A percentile compares a stretch with the other conserved stretches of the same genome.
phyloP scores from a whole-genome alignment of 441 rosid genomes.

The Gossypium schwendimanii region DNA sequence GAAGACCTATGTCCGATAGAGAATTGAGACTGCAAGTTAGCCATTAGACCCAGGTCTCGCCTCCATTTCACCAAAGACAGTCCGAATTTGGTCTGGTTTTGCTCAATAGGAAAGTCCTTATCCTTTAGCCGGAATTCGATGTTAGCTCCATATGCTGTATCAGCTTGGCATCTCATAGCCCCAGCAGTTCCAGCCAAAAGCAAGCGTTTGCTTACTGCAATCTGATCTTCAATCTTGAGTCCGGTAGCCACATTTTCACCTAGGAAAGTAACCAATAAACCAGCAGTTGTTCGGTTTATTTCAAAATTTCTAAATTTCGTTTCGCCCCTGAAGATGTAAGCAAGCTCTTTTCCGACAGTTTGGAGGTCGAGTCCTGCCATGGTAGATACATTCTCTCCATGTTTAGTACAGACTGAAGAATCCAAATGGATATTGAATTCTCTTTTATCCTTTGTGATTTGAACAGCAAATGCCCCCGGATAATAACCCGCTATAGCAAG shows the following conservation, averaged over 20 bases:
- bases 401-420: slow-evolving; percentile 44
- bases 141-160: slow-evolving; percentile 49
- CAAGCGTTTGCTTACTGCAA: slow-evolving; percentile 40
- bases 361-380: slow-evolving; percentile 60
- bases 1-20: slow-evolving; percentile 33
- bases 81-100: slow-evolving; percentile 32
- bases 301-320: slow-evolving; percentile 39
- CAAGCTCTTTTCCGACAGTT: slow-evolving; percentile 48
- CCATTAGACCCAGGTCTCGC: slow-evolving; percentile 33
- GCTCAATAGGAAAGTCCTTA: slow-evolving; percentile 35
- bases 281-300: slow-evolving; percentile 45
- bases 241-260: slow-evolving; percentile 49
- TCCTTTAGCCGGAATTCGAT: slow-evolving; percentile 33
- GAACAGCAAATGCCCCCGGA: slow-evolving; percentile 40
- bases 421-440: slow-evolving; percentile 46
- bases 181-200: slow-evolving; percentile 42
- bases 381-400: slow-evolving; percentile 37
- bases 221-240: slow-evolving; percentile 50
- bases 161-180: slow-evolving; percentile 30
- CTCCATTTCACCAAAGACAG: slow-evolving; percentile 45
- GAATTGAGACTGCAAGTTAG: slow-evolving; percentile 46
- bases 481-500: slow-evolving; percentile 28
- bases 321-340: slow-evolving; percentile 46
- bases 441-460: slow-evolving; percentile 48
- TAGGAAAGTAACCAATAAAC: slow-evolving; percentile 35